These are phyloP conservation scores for Hypericum androsaemum DNA, from an alignment of 345 rosid species.

Conservation along the genomic window DNA sequence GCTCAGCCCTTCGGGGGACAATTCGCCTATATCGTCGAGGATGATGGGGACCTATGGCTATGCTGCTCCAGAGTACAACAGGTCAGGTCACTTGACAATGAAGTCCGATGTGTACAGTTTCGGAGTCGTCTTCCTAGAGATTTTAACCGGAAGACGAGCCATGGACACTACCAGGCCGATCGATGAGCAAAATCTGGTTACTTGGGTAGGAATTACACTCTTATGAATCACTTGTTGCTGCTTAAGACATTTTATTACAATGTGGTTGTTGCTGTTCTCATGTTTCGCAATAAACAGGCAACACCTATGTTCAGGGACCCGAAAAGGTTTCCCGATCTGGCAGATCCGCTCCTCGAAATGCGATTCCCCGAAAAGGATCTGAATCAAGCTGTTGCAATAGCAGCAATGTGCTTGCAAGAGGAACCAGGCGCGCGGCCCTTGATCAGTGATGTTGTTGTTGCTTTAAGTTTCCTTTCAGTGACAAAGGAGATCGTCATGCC, in stretches of 20 bases:
- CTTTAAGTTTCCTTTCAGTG: slow-evolving; percentile 1
- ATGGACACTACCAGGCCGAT: background rate
- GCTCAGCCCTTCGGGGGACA: background rate
- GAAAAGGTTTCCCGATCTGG: slow-evolving; percentile 2
- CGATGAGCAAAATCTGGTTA: background rate
- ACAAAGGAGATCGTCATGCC: background rate
- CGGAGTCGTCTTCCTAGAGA: background rate
- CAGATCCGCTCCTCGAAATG: background rate
- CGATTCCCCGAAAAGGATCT: slow-evolving; percentile 3
- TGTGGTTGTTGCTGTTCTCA: background rate
- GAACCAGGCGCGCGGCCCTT: slow-evolving; percentile 1
- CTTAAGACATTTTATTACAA: background rate
- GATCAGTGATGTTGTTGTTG: slow-evolving; percentile 1
- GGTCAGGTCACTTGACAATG: background rate
- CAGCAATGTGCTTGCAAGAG: slow-evolving; percentile 4
- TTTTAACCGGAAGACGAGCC: background rate
- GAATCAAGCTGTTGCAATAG: slow-evolving; percentile 2
- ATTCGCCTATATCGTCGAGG: background rate
- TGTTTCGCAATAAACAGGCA: background rate
- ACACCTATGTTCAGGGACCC: background rate
- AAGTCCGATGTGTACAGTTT: slow-evolving; percentile 1
- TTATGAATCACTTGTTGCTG: background rate
- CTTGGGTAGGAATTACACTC: background rate
- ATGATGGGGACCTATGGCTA: slow-evolving; percentile 4
- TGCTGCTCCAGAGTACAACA: background rate